These are phyloP conservation scores for Cyberlindnera suaveolens DNA, from an alignment of 805 yeast species.

Conservation along the genomic window DNA sequence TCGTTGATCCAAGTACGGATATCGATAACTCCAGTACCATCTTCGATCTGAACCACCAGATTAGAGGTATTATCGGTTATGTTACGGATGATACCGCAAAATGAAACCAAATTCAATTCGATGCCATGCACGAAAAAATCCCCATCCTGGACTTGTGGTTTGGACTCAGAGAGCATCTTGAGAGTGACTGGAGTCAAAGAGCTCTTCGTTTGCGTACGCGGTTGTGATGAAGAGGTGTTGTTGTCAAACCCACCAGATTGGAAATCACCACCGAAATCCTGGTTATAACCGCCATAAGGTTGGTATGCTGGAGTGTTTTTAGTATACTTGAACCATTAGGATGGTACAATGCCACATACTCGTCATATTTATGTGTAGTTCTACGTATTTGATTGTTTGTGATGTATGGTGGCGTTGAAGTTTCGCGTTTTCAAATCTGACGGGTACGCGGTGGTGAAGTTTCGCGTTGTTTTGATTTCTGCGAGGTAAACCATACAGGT, in stretches of 20 bases:
- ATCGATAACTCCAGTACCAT: constrained; percentile 67
- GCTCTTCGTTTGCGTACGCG: constrained; percentile 25
- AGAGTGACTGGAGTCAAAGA: constrained; percentile 64
- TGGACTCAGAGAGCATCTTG: constrained; percentile 60
- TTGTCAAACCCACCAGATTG: constrained; percentile 32
- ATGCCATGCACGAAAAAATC: constrained; percentile 55
- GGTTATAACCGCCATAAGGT: constrained; percentile 29
- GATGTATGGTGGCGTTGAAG: too few relatives aligned
- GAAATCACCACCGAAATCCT: constrained; percentile 18
- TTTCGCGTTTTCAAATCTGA: too few relatives aligned
- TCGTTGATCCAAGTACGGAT: constrained; percentile 61
- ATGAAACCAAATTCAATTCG: constrained; percentile 55
- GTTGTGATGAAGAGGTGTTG: constrained; percentile 29
- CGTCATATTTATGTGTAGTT: not conserved
- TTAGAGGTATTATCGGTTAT: constrained; percentile 54
- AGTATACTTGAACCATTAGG: not conserved
- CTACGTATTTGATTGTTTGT: not conserved
- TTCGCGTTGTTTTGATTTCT: too few relatives aligned
- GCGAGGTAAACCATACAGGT: too few relatives aligned
- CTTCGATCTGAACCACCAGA: constrained; percentile 57
- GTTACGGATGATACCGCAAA: constrained; percentile 67
- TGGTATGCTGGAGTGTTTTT: constrained; percentile 24
- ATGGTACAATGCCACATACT: not conserved
- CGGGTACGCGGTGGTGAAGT: too few relatives aligned
- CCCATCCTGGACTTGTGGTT: constrained; percentile 58